phyloP scores from a whole-genome alignment of 106 monocot genomes.

The Apostasia shenzhenica region DNA sequence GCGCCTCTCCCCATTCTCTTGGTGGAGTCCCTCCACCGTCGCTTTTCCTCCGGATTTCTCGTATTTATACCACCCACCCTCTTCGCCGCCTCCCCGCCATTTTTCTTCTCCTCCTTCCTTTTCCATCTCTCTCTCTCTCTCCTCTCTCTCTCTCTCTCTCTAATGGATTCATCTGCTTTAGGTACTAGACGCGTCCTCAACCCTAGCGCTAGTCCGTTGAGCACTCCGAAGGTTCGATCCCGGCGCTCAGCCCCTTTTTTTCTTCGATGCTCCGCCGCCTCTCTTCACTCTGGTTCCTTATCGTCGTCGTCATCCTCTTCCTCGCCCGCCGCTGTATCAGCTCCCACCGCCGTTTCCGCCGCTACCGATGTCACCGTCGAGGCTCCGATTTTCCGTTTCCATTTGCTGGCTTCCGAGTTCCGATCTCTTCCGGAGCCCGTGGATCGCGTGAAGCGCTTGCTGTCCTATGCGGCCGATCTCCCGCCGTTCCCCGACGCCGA shows the following conservation, averaged over 20 bases:
- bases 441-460: conserved; percentile 80
- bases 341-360: conserved; percentile 1
- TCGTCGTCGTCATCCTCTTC: conserved; percentile 19
- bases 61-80: background rate
- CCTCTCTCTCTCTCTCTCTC: background rate
- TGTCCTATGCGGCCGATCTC: conserved; percentile 58
- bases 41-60: background rate
- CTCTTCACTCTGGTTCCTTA: conserved; percentile 6
- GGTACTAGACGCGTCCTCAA: background rate
- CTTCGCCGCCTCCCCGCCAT: conserved; percentile 1
- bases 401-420: conserved; percentile 58
- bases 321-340: background rate
- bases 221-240: background rate
- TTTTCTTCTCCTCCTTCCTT: background rate
- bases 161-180: conserved; percentile 2
- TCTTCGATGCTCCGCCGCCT: conserved; percentile 4
- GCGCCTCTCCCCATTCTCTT: background rate
- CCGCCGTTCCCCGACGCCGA: conserved; percentile 35
- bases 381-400: conserved; percentile 26
- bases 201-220: background rate
- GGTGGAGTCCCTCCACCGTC: background rate
- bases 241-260: background rate
- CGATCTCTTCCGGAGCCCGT: conserved; percentile 41
- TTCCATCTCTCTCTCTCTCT: background rate
- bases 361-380: background rate